These are phyloP conservation scores for Berberis vulgaris DNA, from an alignment of 164 flowering plant species.

Conservation along the genomic window DNA sequence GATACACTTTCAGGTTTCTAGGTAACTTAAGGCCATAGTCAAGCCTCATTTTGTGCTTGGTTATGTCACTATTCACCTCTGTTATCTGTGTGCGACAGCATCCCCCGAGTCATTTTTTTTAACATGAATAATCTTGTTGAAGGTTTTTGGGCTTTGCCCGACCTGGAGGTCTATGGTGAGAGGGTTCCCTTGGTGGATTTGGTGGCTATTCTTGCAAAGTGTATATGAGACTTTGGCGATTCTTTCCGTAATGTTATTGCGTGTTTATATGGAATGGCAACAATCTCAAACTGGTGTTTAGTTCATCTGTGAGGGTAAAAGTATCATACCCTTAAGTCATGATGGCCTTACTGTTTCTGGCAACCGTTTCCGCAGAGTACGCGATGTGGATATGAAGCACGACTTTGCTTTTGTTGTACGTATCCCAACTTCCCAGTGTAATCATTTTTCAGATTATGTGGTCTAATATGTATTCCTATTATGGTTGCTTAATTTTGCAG, in stretches of 20 bases:
- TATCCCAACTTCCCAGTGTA: constrained; percentile 7
- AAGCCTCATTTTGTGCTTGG: constrained; percentile 25
- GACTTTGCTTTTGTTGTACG: constrained; percentile 95
- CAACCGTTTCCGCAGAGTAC: no score
- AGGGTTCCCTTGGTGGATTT: constrained; percentile 65
- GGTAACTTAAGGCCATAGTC: constrained; percentile 11
- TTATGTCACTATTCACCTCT: constrained; percentile 14
- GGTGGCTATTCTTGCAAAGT: constrained; percentile 63
- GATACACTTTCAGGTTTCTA: neutral
- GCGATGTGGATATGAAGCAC: constrained; percentile 82
- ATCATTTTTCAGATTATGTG: no score
- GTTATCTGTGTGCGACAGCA: neutral
- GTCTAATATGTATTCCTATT: no score
- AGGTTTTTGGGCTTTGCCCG: constrained; percentile 61
- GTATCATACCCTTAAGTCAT: constrained; percentile 47
- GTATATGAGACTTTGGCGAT: constrained; percentile 79
- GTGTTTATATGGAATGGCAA: constrained; percentile 81
- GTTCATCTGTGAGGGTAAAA: constrained; percentile 73
- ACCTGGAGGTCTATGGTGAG: constrained; percentile 71
- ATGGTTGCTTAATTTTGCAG: neutral
- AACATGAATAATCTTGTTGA: constrained; percentile 64
- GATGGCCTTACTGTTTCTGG: no score
- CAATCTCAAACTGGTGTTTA: constrained; percentile 83
- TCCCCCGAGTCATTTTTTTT: constrained; percentile 17
- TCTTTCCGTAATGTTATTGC: constrained; percentile 63